These are phyloP conservation scores for Jamesozyma spencerorum DNA, from an alignment of 805 yeast genomes.

Conservation along the genomic window DNA sequence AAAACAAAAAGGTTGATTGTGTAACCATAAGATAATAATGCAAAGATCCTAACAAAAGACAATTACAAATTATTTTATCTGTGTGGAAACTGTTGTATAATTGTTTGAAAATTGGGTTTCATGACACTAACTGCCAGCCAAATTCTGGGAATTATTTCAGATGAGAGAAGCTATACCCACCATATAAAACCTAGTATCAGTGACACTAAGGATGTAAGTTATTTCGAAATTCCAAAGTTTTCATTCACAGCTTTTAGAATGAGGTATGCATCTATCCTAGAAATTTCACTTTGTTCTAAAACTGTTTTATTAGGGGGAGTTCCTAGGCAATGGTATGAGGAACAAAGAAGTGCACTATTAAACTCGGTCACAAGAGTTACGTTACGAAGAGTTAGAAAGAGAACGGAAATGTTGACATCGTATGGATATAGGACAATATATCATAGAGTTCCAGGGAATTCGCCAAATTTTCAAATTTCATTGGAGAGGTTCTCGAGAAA, in stretches of 20 bases:
- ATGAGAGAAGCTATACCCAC: constrained; percentile 12
- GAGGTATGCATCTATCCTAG: constrained; percentile 40
- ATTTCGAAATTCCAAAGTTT: constrained; percentile 34
- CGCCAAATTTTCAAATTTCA: background rate
- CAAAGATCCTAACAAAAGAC: too few relatives aligned
- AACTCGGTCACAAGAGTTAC: constrained; percentile 2
- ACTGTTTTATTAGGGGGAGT: constrained; percentile 47
- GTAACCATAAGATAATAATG: too few relatives aligned
- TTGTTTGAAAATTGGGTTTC: too few relatives aligned
- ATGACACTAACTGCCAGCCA: constrained; percentile 11
- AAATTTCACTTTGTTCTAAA: constrained; percentile 41
- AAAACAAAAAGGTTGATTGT: too few relatives aligned
- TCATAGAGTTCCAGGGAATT: background rate
- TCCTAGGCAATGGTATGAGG: constrained; percentile 46
- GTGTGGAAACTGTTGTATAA: too few relatives aligned
- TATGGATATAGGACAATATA: constrained; percentile 11
- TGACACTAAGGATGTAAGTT: background rate
- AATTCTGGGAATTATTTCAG: constrained; percentile 11
- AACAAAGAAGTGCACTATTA: constrained; percentile 7
- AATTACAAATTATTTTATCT: too few relatives aligned
- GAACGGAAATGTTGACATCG: constrained; percentile 3
- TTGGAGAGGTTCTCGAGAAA: background rate
- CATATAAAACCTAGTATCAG: background rate
- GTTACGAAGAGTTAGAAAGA: constrained; percentile 5
- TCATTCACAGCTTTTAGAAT: constrained; percentile 59